These are phyloP conservation scores for Microcera coccophila DNA, from an alignment of 2,329 filamentous ascomycete species.

Conservation along the genomic window DNA sequence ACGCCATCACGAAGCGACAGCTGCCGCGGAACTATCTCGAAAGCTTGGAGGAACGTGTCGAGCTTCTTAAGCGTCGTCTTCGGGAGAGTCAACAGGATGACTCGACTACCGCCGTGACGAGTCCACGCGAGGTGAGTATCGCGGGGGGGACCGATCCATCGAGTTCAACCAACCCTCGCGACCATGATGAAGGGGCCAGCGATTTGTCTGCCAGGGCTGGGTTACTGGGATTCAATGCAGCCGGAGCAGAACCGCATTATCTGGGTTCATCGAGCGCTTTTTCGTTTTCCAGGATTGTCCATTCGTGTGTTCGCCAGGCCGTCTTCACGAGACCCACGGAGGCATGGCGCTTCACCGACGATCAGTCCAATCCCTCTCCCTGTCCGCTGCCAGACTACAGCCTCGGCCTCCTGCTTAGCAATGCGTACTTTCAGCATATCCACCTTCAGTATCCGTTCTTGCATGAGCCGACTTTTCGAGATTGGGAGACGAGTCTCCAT, in stretches of 20 bases:
- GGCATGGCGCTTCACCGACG: neutral
- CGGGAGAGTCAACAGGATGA: conserved; percentile 1
- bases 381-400: conserved; percentile 8
- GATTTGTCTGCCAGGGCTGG: conserved; percentile 15
- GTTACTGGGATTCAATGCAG: conserved; percentile 15
- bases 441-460: conserved; percentile 38
- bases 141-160: neutral
- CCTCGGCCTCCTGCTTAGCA: conserved; percentile 11
- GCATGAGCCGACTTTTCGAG: conserved; percentile 31
- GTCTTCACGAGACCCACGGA: neutral
- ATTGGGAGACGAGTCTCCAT: conserved; percentile 28
- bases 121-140: neutral
- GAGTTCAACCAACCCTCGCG: neutral
- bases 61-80: conserved; percentile 17
- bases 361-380: neutral
- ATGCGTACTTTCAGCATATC: conserved; percentile 37
- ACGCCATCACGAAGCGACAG: conserved; percentile 24
- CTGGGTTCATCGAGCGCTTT: conserved; percentile 28
- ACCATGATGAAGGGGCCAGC: neutral
- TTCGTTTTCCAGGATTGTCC: conserved; percentile 26
- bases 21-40: conserved; percentile 31
- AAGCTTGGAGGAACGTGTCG: conserved; percentile 25
- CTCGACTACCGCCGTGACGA: conserved; percentile 2
- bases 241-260: conserved; percentile 25
- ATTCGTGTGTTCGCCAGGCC: conserved; percentile 8